Evolutionary conservation across 2,329 filamentous ascomycete species (phyloP).

Genomic region (Aspergillus sp.): DNA sequence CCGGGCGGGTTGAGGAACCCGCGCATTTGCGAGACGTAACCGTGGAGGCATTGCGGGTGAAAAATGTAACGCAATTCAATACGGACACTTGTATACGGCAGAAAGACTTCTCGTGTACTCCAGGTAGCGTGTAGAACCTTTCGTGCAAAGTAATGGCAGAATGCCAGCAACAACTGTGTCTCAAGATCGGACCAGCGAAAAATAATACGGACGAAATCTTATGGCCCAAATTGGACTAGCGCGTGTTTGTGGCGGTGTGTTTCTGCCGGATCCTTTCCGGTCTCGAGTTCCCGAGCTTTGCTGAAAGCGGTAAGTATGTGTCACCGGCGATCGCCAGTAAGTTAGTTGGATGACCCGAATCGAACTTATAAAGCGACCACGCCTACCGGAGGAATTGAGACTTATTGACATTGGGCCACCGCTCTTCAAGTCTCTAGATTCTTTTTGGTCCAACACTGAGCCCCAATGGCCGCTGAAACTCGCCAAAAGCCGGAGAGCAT

Average conservation of each 20-base stretch:
- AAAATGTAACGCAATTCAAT: background rate
- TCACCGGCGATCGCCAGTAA: conserved; percentile 13
- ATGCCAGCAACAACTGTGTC: conserved; percentile 8
- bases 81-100: background rate
- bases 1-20: conserved; percentile 36
- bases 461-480: conserved; percentile 25
- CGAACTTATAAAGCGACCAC: conserved; percentile 1
- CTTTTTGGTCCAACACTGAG: background rate
- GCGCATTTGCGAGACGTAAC: conserved; percentile 43
- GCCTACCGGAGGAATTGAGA: background rate
- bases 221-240: conserved; percentile 18
- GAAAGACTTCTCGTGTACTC: background rate
- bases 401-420: background rate
- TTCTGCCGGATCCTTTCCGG: conserved; percentile 23
- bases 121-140: background rate
- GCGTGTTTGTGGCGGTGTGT: conserved; percentile 18
- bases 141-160: conserved; percentile 3
- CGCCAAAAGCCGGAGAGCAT: conserved; percentile 35
- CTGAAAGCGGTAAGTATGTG: conserved; percentile 7
- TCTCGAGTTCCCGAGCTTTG: conserved; percentile 14
- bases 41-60: conserved; percentile 54
- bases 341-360: background rate
- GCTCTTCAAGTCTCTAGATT: background rate
- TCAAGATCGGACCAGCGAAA: conserved; percentile 11
- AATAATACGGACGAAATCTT: conserved; percentile 21